These are phyloP conservation scores for Meyerozyma carpophila DNA, from an alignment of 1,139 yeast genomes.

Conservation along the genomic window DNA sequence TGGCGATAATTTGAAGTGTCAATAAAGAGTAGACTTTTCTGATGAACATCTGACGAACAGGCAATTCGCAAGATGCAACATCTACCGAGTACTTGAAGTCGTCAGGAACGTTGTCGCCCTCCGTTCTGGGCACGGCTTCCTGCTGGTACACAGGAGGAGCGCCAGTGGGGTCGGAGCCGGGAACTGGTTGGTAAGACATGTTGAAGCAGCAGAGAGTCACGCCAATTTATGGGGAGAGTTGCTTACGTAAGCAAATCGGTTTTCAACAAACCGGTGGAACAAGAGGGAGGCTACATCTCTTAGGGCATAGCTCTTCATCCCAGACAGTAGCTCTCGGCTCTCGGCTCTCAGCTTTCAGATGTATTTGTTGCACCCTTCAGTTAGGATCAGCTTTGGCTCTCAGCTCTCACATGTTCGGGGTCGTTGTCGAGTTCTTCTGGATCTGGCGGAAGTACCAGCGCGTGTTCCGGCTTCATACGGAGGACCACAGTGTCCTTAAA, in stretches of 20 bases:
- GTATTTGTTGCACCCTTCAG: no score
- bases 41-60: constrained; percentile 69
- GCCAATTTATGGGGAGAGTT: not conserved
- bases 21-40: constrained; percentile 76
- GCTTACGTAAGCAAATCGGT: not conserved
- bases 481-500: constrained; percentile 38
- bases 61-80: constrained; percentile 73
- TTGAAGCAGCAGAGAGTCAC: not conserved
- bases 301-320: no score
- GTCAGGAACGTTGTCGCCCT: constrained; percentile 53
- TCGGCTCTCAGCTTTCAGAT: no score
- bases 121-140: constrained; percentile 20
- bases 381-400: no score
- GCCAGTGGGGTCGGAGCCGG: constrained; percentile 5
- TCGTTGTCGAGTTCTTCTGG: constrained; percentile 2
- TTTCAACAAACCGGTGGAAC: not conserved
- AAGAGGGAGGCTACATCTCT: no score
- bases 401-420: no score
- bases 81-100: constrained; percentile 81
- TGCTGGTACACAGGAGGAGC: constrained; percentile 22
- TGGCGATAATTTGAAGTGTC: constrained; percentile 56
- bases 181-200: constrained; percentile 1
- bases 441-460: constrained; percentile 10
- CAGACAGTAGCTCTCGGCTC: no score
- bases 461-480: constrained; percentile 22